A percentile compares a stretch with the other conserved stretches of the same genome.
Conservation (phyloP, 257 asterid species). For the Linderniella brevidens region DNA sequence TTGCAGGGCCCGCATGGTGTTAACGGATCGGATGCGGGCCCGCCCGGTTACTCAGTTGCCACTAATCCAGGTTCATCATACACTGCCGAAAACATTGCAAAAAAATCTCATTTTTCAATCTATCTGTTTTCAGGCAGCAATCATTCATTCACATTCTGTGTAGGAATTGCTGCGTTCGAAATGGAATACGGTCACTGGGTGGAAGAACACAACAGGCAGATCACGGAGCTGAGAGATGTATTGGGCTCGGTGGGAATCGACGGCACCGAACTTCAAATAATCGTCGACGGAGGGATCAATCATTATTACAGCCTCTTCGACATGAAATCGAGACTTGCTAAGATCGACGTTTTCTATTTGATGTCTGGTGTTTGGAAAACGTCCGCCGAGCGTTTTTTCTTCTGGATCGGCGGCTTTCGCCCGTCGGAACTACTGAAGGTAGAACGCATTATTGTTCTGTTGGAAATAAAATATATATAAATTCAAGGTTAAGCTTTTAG, state of each 20-base stretch:
- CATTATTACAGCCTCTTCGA: conserved; percentile 62
- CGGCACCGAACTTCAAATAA: conserved; percentile 21
- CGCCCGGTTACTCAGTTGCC: too few relatives aligned
- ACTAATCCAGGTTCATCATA: too few relatives aligned
- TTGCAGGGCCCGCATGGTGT: background rate
- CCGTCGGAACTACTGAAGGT: conserved; percentile 87
- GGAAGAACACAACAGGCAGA: conserved; percentile 50
- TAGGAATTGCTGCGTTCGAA: conserved; percentile 54
- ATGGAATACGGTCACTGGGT: conserved; percentile 76
- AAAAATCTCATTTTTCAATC: background rate
- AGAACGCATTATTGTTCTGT: conserved; percentile 2
- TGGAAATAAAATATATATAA: conserved; percentile 13
- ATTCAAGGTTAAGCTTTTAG: background rate
- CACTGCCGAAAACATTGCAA: too few relatives aligned
- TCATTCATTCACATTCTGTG: conserved; percentile 2
- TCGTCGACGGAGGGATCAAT: conserved; percentile 42
- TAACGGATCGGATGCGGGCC: too few relatives aligned
- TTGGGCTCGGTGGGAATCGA: conserved; percentile 36
- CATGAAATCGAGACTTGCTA: conserved; percentile 69
- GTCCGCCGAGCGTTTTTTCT: conserved; percentile 73
- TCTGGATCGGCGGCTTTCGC: conserved; percentile 92
- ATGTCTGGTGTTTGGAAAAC: conserved; percentile 88
- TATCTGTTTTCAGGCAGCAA: background rate
- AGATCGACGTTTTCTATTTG: conserved; percentile 58
- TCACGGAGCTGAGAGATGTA: conserved; percentile 37